These are phyloP conservation scores for Cryptococcus sp. DNA, from an alignment of 1,284 basidiomycete genomes.

Conservation along the genomic window DNA sequence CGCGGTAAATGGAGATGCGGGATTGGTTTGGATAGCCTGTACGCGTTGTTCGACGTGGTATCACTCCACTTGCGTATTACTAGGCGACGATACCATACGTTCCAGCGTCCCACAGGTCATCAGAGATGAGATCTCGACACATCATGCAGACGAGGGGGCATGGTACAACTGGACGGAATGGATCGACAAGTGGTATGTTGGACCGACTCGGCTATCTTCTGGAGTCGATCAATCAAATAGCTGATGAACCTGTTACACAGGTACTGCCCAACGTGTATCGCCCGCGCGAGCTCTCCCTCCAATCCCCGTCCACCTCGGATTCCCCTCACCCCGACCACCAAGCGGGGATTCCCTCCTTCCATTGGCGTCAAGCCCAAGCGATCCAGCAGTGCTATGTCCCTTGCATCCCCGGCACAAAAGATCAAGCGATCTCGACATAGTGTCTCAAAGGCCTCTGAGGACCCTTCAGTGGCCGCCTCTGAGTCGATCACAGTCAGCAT, in stretches of 20 bases:
- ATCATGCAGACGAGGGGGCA: slow-evolving; percentile 20
- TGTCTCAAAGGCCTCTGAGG: background rate
- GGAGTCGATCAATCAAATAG: background rate
- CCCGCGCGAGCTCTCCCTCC: slow-evolving; percentile 22
- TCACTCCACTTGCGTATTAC: slow-evolving; percentile 44
- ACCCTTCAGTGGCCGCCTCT: background rate
- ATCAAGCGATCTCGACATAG: background rate
- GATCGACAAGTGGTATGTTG: slow-evolving; percentile 45
- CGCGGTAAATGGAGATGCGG: slow-evolving; percentile 16
- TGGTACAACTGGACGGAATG: slow-evolving; percentile 47
- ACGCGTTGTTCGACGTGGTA: slow-evolving; percentile 47
- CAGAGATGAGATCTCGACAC: slow-evolving; percentile 21
- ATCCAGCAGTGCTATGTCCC: background rate
- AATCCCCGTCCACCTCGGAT: slow-evolving; percentile 35
- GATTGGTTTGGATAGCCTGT: slow-evolving; percentile 49
- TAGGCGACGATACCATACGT: slow-evolving; percentile 11
- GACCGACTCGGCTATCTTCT: background rate
- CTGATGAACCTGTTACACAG: slow-evolving; percentile 13
- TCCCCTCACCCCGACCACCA: slow-evolving; percentile 35
- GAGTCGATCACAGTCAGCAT: slow-evolving; percentile 5
- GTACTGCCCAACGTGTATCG: slow-evolving; percentile 40
- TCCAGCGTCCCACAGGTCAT: slow-evolving; percentile 33
- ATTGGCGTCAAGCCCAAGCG: background rate
- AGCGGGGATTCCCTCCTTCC: slow-evolving; percentile 17
- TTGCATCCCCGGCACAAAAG: background rate